phyloP scores from a whole-genome alignment of 2,329 filamentous ascomycete species.

The Aspergillus novoparasiticus region DNA sequence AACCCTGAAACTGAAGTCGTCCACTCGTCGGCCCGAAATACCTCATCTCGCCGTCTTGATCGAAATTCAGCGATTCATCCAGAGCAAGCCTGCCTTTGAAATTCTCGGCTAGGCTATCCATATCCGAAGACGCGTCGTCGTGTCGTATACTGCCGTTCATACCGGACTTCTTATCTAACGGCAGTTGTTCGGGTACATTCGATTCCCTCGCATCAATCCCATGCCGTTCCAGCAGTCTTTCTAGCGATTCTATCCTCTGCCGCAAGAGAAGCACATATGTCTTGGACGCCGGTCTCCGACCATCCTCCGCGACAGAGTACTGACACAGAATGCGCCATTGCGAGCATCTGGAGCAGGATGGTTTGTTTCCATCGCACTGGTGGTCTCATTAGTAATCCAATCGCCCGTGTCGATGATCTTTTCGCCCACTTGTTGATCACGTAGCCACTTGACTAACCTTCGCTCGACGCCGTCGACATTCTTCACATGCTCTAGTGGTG shows the following conservation, averaged over 20 bases:
- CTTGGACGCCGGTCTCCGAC: constrained; percentile 38
- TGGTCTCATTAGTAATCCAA: background rate
- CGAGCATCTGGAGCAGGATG: constrained; percentile 37
- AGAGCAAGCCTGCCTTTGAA: constrained; percentile 38
- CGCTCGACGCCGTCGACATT: constrained; percentile 40
- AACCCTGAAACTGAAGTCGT: constrained; percentile 33
- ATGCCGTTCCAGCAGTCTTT: constrained; percentile 30
- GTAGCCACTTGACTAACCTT: constrained; percentile 30
- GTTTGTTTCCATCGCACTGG: constrained; percentile 37
- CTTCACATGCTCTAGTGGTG: constrained; percentile 38
- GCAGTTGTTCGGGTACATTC: background rate
- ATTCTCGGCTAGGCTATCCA: constrained; percentile 24
- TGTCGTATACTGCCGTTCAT: background rate
- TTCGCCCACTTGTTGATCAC: background rate
- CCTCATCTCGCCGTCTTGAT: constrained; percentile 37
- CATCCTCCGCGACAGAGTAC: constrained; percentile 36
- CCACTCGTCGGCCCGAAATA: constrained; percentile 44
- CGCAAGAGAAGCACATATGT: constrained; percentile 40
- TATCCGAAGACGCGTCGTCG: constrained; percentile 10
- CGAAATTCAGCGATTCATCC: constrained; percentile 41
- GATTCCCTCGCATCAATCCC: constrained; percentile 35
- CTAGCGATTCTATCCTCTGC: constrained; percentile 35
- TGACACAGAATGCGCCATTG: constrained; percentile 33
- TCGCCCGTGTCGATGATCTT: background rate
- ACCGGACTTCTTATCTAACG: background rate